phyloP scores from a whole-genome alignment of 768 basidiomycete genomes.

The Termitomyces sp. region DNA sequence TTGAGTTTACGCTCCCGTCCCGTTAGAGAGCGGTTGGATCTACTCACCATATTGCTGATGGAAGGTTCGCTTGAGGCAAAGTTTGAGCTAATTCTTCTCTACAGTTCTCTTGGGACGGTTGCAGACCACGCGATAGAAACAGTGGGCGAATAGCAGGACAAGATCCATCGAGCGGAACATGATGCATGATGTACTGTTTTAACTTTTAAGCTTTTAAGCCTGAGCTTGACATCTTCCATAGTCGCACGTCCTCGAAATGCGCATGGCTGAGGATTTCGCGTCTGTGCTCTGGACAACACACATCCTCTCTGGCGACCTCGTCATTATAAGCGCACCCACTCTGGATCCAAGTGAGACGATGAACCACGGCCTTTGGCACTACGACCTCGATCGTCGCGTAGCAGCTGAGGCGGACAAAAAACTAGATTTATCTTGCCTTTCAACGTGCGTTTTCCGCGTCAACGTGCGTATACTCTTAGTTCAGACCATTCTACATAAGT shows the following conservation, averaged over 20 bases:
- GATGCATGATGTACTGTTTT: slow-evolving; percentile 42
- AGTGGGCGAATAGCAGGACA: slow-evolving; percentile 61
- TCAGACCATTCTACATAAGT: neutral
- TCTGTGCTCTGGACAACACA: slow-evolving; percentile 42
- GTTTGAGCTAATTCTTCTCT: neutral
- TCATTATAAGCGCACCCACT: slow-evolving; percentile 59
- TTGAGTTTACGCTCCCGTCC: slow-evolving; percentile 44
- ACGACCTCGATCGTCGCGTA: slow-evolving; percentile 56
- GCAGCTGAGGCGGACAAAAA: slow-evolving; percentile 18
- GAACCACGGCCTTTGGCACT: slow-evolving; percentile 56
- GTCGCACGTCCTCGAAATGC: slow-evolving; percentile 25
- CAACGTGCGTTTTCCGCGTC: slow-evolving; percentile 39
- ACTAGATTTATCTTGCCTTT: slow-evolving; percentile 57
- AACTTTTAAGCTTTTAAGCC: slow-evolving; percentile 31
- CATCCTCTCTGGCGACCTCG: slow-evolving; percentile 67
- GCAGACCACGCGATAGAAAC: slow-evolving; percentile 63
- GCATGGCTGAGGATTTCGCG: neutral
- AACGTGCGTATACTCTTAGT: neutral
- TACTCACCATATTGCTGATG: slow-evolving; percentile 47
- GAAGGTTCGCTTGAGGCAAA: slow-evolving; percentile 41
- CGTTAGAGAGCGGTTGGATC: slow-evolving; percentile 40
- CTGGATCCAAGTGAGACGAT: slow-evolving; percentile 59
- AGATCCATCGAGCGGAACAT: slow-evolving; percentile 55
- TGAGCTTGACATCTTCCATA: slow-evolving; percentile 49
- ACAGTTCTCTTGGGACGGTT: slow-evolving; percentile 27